Evolutionary conservation across 108 stramenopile genomes (phyloP).

Genomic region (Nitzschia sp.): DNA sequence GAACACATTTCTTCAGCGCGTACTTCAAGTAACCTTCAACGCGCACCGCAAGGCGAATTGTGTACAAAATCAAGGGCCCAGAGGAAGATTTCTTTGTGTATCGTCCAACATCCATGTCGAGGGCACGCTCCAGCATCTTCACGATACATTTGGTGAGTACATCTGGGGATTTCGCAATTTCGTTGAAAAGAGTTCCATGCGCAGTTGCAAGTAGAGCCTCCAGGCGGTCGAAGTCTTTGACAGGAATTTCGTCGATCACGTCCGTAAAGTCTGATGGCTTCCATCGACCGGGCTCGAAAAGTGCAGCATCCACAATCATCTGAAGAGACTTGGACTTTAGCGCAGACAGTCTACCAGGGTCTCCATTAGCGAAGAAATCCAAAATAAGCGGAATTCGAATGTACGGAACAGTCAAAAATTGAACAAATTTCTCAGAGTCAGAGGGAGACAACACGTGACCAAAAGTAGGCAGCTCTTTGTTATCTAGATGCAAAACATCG

Average conservation of each 20-base stretch:
- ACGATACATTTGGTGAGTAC: slow-evolving; percentile 82
- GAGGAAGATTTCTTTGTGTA: slow-evolving; percentile 81
- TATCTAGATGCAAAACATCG: slow-evolving; percentile 91
- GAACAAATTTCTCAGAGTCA: slow-evolving; percentile 92
- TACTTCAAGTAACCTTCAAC: slow-evolving; percentile 92
- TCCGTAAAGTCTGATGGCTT: slow-evolving; percentile 79
- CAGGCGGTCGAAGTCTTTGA: slow-evolving; percentile 72
- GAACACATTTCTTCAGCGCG: slow-evolving; percentile 78
- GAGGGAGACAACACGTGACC: slow-evolving; percentile 85
- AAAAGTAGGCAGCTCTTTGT: slow-evolving; percentile 91
- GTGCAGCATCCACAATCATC: slow-evolving; percentile 91
- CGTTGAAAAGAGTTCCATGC: slow-evolving; percentile 92
- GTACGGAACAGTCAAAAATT: slow-evolving; percentile 95
- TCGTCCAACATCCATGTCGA: slow-evolving; percentile 93
- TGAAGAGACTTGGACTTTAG: slow-evolving; percentile 89
- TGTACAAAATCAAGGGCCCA: slow-evolving; percentile 94
- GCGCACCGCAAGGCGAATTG: slow-evolving; percentile 92
- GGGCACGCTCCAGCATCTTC: slow-evolving; percentile 90
- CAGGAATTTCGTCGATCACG: slow-evolving; percentile 75
- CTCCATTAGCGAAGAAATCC: slow-evolving; percentile 95
- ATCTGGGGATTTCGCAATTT: slow-evolving; percentile 92
- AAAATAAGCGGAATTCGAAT: slow-evolving; percentile 95
- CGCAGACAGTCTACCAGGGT: slow-evolving; percentile 85
- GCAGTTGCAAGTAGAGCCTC: slow-evolving; percentile 86
- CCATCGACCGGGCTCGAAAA: slow-evolving; percentile 96